phyloP scores from a whole-genome alignment of 192 early-diverging fungal species.

The Backusella westeae region DNA sequence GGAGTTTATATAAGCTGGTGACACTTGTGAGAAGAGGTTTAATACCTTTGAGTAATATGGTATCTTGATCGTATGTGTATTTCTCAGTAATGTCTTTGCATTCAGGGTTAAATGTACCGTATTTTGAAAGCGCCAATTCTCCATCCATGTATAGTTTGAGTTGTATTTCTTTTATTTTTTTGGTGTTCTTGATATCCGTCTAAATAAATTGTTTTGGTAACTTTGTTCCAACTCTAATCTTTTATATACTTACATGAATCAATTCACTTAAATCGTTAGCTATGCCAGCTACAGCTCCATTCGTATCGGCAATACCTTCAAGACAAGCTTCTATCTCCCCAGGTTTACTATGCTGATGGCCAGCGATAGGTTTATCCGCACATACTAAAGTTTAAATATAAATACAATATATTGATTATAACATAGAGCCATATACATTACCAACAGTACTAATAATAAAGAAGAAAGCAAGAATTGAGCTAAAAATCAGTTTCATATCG shows the following conservation, averaged over 20 bases:
- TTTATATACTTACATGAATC: background rate
- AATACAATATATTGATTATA: background rate
- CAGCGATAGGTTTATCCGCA: background rate
- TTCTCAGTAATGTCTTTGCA: background rate
- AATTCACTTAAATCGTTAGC: background rate
- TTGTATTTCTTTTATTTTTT: background rate
- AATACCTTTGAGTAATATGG: background rate
- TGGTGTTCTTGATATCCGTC: background rate
- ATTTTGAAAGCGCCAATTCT: background rate
- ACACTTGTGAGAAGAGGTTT: background rate
- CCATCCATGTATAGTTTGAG: background rate
- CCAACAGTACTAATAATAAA: background rate
- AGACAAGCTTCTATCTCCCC: background rate
- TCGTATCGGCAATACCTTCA: background rate
- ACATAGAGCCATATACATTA: background rate
- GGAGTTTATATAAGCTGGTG: background rate
- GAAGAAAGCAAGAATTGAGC: background rate
- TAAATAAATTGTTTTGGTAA: background rate
- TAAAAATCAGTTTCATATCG: background rate
- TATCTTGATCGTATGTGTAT: background rate
- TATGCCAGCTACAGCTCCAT: background rate
- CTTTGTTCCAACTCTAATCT: background rate
- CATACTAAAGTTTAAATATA: background rate
- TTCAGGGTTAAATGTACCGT: background rate
- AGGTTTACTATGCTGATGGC: background rate